Evolutionary conservation across 2,329 filamentous ascomycete species (phyloP), one percentile per base, ranked within the genome.

Genomic region (Knoxdaviesia capensis): DNA sequence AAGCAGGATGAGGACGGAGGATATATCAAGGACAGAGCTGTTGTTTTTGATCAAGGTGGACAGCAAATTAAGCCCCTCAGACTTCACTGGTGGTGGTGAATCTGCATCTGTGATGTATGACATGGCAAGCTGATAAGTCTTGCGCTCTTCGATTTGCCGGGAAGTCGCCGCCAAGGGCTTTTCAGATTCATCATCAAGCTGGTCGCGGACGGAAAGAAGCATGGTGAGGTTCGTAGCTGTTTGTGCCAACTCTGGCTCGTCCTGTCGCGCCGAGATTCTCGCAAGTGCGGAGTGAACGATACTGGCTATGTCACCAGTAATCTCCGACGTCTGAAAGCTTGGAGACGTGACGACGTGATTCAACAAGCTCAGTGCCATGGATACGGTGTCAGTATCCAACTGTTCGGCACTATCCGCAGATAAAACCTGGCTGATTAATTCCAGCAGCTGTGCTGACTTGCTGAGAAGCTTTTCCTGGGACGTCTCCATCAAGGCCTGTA

Each of bases 1-100:
- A 42, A 84, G 61, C 1, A 82, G 62, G 5, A 78, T 69, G 1
- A 79, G 61, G 3, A 74, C 63, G 1, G 74, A 68, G 1, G 73
- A 72, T n/a, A 84, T 66, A 51, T 85, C 78, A 10, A 85, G 54
- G 7, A 77, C 61, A 0, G 74, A 56, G 36, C 73, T 73, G 35
- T 63, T 59, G 0, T 66, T 55, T 29, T 62, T 48, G 35, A 85
- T 68, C 6, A 85, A 60, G 3, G 54, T 57, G 0, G 71, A 70
- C 7, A 81, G 55, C 2, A 81, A 59, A 40, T 71, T 70, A 6
- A 81, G 57, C 0, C 77, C 77, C 51, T 81, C 74, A 0, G 70
- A 71, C 3, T 74, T 67, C n/a, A 81, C 74, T 0, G 77, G 77
- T 1, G 77, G 67, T 1, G 76, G 75, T 2, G 71, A 74, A 46